Evolutionary conservation across 768 basidiomycete genomes (phyloP), one percentile per base, ranked within the genome.

Genomic region (Russula dissimulans): DNA sequence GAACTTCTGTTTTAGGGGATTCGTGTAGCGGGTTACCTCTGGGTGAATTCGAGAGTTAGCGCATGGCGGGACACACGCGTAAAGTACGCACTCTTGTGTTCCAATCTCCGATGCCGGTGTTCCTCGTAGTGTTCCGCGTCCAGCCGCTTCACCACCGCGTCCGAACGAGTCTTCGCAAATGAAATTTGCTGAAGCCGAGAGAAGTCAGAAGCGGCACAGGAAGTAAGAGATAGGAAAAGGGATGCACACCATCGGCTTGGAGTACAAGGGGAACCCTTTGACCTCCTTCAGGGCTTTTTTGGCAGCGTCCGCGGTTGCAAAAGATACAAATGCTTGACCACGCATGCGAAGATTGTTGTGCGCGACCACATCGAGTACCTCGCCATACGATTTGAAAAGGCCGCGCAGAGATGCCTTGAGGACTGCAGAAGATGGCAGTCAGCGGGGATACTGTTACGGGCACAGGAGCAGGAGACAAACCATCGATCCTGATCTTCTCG

Each of bases 241-340:
- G 34, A 38, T 12, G 70, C 80, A 38, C 65, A 95, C 95, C 91
- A 99, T 95, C 1, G 97, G 92, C 71, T 95, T 95, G 4, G 91
- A 91, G 68, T 98, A 98, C 50, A 99, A 71, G 15, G 97, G 97
- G 71, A 99, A 98, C 41, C 92, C 84, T 61, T 85, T 81, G 43
- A 97, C 93, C 72, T 99, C 97, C 77, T 83, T 91, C 81, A 90
- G 78, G 7, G 95, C 95, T 72, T 86, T 89, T 68, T 80, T 78
- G 39, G 97, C 97, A 59, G 82, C 81, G 59, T 97, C 92, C 54
- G 84, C 77, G 38, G 84, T 84, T 58, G 80, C 79, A 72, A 99
- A 97, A 41, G 91, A 92, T 41, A 99, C 91, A 70, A 99, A 99
- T 4, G 97, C 97, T 75, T 99, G 97, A 15, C 97, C 97, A 42